Evolutionary conservation across 352 stramenopile genomes (phyloP).

Genomic region (Globisporangium perplexum): DNA sequence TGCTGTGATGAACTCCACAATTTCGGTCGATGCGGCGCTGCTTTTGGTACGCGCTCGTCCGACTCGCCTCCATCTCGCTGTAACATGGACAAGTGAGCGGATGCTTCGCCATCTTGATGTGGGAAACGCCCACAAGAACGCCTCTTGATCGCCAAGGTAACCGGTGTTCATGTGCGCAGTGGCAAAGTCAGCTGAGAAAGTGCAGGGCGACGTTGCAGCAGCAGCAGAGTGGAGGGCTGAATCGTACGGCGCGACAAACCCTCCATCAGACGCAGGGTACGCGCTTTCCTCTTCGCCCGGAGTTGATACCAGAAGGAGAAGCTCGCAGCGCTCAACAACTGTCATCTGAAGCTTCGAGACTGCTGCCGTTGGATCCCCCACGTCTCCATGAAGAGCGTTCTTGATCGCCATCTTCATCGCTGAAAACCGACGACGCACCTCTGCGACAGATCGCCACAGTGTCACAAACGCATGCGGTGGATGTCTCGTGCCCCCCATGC

Average conservation of each 20-base stretch:
- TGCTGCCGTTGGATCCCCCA: neutral
- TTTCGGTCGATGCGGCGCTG: conserved; percentile 16
- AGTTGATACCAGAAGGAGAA: conserved; percentile 28
- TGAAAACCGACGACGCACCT: conserved; percentile 33
- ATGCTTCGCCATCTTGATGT: conserved; percentile 42
- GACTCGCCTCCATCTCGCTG: conserved; percentile 32
- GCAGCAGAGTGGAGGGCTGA: conserved; percentile 14
- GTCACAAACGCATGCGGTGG: conserved; percentile 23
- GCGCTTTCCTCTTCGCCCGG: conserved; percentile 26
- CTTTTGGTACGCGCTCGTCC: neutral
- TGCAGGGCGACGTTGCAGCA: neutral
- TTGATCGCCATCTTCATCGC: conserved; percentile 41
- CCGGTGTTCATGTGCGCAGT: conserved; percentile 17
- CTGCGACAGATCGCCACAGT: conserved; percentile 51
- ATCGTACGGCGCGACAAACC: conserved; percentile 27
- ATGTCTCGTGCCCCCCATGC: neutral
- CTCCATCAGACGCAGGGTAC: conserved; percentile 21
- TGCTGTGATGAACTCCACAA: conserved; percentile 27
- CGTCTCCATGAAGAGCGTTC: conserved; percentile 10
- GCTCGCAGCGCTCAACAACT: conserved; percentile 37
- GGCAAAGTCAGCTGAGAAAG: neutral
- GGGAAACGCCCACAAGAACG: conserved; percentile 36
- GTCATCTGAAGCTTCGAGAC: conserved; percentile 14
- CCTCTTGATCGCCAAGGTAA: conserved; percentile 21
- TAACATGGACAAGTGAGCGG: conserved; percentile 30